These are phyloP conservation scores for Fusarium incarnatum DNA, from an alignment of 2,329 filamentous ascomycete genomes.

Conservation along the genomic window DNA sequence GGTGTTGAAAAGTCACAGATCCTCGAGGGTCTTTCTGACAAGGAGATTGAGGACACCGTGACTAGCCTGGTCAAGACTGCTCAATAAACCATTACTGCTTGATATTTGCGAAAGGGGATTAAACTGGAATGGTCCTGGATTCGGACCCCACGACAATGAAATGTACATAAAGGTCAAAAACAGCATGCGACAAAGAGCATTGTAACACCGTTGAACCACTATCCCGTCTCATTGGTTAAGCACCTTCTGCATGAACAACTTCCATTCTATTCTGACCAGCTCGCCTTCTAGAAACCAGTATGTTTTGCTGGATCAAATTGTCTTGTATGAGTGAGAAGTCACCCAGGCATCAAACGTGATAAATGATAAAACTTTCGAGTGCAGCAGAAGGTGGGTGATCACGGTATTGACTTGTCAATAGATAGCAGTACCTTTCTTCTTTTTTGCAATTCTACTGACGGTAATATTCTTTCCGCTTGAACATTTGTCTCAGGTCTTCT, in stretches of 20 bases:
- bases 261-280: neutral
- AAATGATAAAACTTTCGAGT: too few species aligned
- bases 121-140: neutral
- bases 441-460: constrained; percentile 1
- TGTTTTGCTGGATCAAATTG: neutral
- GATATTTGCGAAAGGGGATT: constrained; percentile 9
- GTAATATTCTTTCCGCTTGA: constrained; percentile 1
- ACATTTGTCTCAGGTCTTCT: neutral
- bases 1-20: constrained; percentile 68
- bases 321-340: neutral
- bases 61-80: constrained; percentile 63
- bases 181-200: constrained; percentile 39
- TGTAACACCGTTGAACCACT: constrained; percentile 35
- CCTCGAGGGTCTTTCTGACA: constrained; percentile 69
- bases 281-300: neutral
- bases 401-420: neutral
- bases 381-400: neutral
- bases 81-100: constrained; percentile 28
- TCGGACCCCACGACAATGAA: constrained; percentile 27
- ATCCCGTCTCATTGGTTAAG: neutral
- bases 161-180: constrained; percentile 45
- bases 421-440: neutral
- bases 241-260: neutral
- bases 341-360: neutral
- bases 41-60: constrained; percentile 71